These are phyloP conservation scores for Coffea humblotiana DNA, from an alignment of 305 asterid genomes.

Conservation along the genomic window DNA sequence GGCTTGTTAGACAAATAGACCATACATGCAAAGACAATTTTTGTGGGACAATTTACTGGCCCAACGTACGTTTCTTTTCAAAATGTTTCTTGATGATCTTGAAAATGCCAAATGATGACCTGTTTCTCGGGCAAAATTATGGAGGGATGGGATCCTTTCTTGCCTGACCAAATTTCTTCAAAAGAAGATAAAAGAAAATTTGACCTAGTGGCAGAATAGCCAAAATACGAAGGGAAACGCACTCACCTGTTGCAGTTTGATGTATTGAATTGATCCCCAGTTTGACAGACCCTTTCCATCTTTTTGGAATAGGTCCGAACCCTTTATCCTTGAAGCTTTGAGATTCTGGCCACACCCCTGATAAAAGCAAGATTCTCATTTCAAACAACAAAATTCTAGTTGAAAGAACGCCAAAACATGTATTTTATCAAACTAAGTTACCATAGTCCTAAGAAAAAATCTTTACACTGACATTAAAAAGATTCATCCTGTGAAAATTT, in stretches of 20 bases:
- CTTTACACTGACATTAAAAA: too few species aligned
- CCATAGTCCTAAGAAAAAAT: too few species aligned
- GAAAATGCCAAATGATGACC: background rate
- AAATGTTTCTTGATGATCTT: background rate
- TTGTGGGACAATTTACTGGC: background rate
- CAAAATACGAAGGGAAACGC: background rate
- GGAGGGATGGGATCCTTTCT: too few species aligned
- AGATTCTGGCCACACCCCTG: slow-evolving; percentile 95
- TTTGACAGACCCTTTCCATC: slow-evolving; percentile 88
- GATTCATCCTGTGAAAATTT: too few species aligned
- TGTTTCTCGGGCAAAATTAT: background rate
- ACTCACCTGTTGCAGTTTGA: slow-evolving; percentile 73
- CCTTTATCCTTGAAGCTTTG: slow-evolving; percentile 68
- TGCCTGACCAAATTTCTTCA: background rate
- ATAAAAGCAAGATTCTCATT: slow-evolving; percentile 21
- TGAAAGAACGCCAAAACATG: background rate
- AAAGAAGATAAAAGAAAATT: too few species aligned
- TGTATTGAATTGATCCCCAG: slow-evolving; percentile 65
- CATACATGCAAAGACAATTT: slow-evolving; percentile 31
- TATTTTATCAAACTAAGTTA: too few species aligned
- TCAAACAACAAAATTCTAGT: background rate
- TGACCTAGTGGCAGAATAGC: background rate
- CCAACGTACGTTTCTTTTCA: slow-evolving; percentile 17
- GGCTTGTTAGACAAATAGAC: slow-evolving; percentile 26
- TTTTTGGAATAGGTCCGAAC: slow-evolving; percentile 61